Conservation (phyloP, 345 rosid species). For the Noccaea bulbosa region DNA sequence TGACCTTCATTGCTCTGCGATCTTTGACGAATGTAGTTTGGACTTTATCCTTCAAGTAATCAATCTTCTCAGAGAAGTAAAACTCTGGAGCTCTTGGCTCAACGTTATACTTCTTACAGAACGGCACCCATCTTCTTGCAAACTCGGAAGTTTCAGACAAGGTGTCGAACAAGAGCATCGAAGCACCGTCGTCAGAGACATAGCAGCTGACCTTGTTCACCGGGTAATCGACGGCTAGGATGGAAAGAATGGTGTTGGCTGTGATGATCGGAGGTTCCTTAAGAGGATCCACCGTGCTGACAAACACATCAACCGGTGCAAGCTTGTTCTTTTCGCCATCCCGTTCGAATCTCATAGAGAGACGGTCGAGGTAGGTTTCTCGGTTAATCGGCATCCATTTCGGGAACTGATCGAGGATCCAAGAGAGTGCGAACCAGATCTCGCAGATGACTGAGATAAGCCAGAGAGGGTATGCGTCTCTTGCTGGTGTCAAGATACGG, state of each 20-base stretch:
- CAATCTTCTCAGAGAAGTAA: conserved; percentile 90
- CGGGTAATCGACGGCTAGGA: conserved; percentile 80
- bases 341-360: conserved; percentile 80
- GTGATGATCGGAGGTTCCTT: conserved; percentile 98
- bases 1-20: conserved; percentile 96
- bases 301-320: conserved; percentile 84
- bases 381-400: conserved; percentile 94
- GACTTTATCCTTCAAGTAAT: conserved; percentile 93
- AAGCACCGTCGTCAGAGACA: conserved; percentile 97
- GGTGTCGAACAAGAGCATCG: conserved; percentile 90
- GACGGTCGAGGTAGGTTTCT: conserved; percentile 88
- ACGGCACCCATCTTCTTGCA: conserved; percentile 97
- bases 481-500: conserved; percentile 85
- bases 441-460: conserved; percentile 91
- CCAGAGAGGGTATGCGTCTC: conserved; percentile 91
- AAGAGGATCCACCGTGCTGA: conserved; percentile 95
- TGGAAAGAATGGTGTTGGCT: conserved; percentile 91
- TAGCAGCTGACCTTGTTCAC: conserved; percentile 89
- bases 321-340: conserved; percentile 82
- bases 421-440: conserved; percentile 92
- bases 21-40: conserved; percentile 94
- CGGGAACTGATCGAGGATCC: conserved; percentile 99
- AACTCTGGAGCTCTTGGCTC: conserved; percentile 97
- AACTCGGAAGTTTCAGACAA: conserved; percentile 91
- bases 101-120: conserved; percentile 81